Evolutionary conservation across 495 filamentous ascomycete species (phyloP).

Genomic region (Clavariopsis aquatica): DNA sequence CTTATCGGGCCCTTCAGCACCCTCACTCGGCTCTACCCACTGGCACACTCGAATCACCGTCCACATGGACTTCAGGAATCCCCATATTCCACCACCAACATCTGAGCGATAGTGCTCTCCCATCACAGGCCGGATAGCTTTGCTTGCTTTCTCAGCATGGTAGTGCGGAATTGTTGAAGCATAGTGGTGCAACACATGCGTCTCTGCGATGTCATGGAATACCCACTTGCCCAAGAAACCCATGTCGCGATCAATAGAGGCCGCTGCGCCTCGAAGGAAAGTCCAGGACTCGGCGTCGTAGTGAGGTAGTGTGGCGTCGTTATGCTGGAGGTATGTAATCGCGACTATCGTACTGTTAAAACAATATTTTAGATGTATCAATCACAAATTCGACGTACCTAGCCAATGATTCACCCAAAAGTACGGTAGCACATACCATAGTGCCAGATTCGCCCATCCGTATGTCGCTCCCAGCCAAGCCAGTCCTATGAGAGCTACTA

Average conservation of each 20-base stretch:
- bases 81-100: conserved; percentile 60
- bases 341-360: no score
- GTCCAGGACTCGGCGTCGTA: conserved; percentile 75
- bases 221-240: conserved; percentile 81
- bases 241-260: conserved; percentile 83
- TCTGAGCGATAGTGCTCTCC: conserved; percentile 74
- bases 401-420: conserved; percentile 98
- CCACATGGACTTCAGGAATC: conserved; percentile 58
- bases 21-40: conserved; percentile 66
- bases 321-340: conserved; percentile 82
- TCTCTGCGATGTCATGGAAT: conserved; percentile 87
- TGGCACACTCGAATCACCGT: conserved; percentile 67
- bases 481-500: conserved; percentile 35
- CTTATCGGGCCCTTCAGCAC: conserved; percentile 56
- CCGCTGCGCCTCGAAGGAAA: conserved; percentile 78
- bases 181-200: conserved; percentile 85
- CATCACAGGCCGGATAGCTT: conserved; percentile 79
- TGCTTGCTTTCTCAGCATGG: conserved; percentile 80
- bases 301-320: conserved; percentile 77
- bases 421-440: conserved; percentile 94
- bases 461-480: conserved; percentile 56
- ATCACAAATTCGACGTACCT: no score
- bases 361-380: no score
- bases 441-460: conserved; percentile 92
- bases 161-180: conserved; percentile 83